A percentile compares a stretch with the other conserved stretches of the same genome.
phyloP scores from a whole-genome alignment of 345 rosid genomes.

The Heritiera fomes region DNA sequence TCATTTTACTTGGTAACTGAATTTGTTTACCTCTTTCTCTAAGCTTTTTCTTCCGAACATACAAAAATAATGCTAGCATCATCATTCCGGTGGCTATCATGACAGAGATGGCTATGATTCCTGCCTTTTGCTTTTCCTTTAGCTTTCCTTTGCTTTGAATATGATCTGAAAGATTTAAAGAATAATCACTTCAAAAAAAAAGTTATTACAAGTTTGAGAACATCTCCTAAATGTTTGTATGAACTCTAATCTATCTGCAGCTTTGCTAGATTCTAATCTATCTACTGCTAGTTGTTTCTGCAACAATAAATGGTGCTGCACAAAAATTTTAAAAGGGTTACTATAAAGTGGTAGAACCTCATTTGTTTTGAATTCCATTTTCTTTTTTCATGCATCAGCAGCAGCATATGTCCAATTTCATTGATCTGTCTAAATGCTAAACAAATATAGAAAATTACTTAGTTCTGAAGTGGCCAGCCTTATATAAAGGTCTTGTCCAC shows the following conservation, averaged over 20 bases:
- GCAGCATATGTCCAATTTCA: neutral
- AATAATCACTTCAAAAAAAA: neutral
- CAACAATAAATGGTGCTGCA: neutral
- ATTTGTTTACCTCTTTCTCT: neutral
- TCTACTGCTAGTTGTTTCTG: neutral
- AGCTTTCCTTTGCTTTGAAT: neutral
- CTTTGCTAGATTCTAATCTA: neutral
- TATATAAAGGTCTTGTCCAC: constrained; percentile 14
- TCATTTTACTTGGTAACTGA: neutral
- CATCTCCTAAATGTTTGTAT: neutral
- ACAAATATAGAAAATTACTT: neutral
- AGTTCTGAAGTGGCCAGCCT: constrained; percentile 10
- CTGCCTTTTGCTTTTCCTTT: neutral
- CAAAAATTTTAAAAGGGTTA: no score
- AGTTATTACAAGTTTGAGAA: neutral
- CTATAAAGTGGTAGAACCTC: no score
- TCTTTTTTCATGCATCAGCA: neutral
- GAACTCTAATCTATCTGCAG: neutral
- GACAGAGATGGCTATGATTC: neutral
- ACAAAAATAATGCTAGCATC: neutral
- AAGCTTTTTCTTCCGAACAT: constrained; percentile 6
- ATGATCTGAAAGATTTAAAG: constrained; percentile 1
- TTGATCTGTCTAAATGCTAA: neutral
- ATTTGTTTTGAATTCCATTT: neutral
- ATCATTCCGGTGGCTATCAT: neutral